Evolutionary conservation across 2,329 filamentous ascomycete species (phyloP), one percentile per base, ranked within the genome.

Genomic region (Epichloe gansuensis): DNA sequence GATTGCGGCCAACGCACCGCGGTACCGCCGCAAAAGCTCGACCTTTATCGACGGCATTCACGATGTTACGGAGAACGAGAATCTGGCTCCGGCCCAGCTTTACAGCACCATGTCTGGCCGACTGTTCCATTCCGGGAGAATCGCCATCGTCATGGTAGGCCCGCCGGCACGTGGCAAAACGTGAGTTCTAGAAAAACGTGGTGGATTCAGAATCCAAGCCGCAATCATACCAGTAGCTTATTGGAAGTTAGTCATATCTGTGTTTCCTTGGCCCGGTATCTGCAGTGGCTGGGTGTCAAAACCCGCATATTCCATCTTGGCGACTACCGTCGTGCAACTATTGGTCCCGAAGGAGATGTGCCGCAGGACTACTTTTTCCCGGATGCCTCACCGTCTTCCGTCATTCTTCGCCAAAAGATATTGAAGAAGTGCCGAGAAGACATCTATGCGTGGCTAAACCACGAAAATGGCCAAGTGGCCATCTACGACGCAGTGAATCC

Each of bases 401-500:
- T 97, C n/a, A 81, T 97, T 58, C 74, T 98, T 48, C 83, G 93
- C 36, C 93, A 97, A 68, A 96, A 96, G 73, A 98, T 98, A 50
- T 75, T 98, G 21, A 95, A 96, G 71, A 95, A 94, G 66, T 98
- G 93, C 60, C 83, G 93, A 54, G 90, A 97, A 65, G 93, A 98
- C 63, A 96, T 98, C 53, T 95, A 96, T 64, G 84, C 86, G 51
- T 98, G 95, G 75, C 73, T 98, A 44, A 94, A 97, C 62, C 87
- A 96, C 59, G 93, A 97, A 63, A 97, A 97, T 61, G 93, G 93
- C 12, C 93, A 98, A 65, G 91, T 98, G 51, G 93, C 93, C 52
- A 97, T 98, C 54, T 98, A 97, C 66, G 93, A 98, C 68, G 93
- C 94, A 31, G 94, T 98, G 17, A 98, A 98, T 62, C 90, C 91